Evolutionary conservation across 176 grass and related monocot genomes (phyloP), one percentile per base, ranked within the genome.

Genomic region (Ampelocalamus luodianensis): DNA sequence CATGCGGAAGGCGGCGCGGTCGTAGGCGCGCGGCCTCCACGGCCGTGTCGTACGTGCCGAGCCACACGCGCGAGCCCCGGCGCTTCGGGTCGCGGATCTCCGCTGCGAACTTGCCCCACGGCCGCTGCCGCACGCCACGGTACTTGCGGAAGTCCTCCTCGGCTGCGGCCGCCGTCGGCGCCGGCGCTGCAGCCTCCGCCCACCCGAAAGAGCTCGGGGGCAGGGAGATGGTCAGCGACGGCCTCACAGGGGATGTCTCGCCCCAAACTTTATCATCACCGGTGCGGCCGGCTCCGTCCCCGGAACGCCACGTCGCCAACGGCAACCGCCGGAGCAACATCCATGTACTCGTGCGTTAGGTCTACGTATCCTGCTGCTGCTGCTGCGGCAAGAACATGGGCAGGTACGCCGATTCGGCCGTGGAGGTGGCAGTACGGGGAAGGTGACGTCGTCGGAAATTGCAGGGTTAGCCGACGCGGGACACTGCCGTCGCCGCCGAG

Each of bases 71-170:
- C 55, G 91, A 91, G 14, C 94, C 94, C 2, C 88, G 90, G 1
- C 82, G 84, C 58, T 91, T 93, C 0, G 91, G 90, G 56, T 98
- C 96, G 32, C 96, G 91, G 88, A 98, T 98, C 96, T 98, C 96
- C 20, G 96, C 91, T 39, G 93, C 93, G 55, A 87, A 98, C 78
- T 93, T 93, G 0, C 96, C 96, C 96, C 96, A 98, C 9, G 90
- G 90, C 7, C 88, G 80, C 88, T 84, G 91, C 76, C 93, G 73
- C 13, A 90, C 93, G 12, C 90, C 93, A 14, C 90, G 92, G 81
- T 94, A 94, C 85, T 90, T 94, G 69, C 82, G 85, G 73, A 68
- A 89, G 66, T 92, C 90, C 1, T 68, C 86, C 13, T 65, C 60
- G 0, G 2, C 83, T 6, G 1, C 38, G 8, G 42, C 67, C 3